Base-by-base conservation (phyloP, 2,329 filamentous ascomycete genomes). In the Aspergillus novofumigatus region DNA sequence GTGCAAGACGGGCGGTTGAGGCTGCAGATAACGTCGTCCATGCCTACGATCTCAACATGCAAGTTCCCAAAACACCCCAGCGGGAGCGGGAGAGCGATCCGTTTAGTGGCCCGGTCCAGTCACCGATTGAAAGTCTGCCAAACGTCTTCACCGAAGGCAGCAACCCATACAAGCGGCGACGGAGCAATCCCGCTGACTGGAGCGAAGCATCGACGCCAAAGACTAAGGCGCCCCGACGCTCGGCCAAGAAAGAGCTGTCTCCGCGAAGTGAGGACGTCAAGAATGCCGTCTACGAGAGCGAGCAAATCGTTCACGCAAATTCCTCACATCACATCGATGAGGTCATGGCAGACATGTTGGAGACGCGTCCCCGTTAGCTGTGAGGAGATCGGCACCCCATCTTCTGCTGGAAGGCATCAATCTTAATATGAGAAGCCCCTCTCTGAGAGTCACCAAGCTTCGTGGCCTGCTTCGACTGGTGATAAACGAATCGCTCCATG, bases 11-110 rank as follows among this genome's bases (percentile, higher is more conserved):
- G 58, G 87, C 87, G 1, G 85, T 90, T 3, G 87, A 90, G 71
- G 87, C 87, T 21, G 87, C 87, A 7, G 87, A 90, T 69, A 90
- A 90, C 63, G 86, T 90, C 20, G 87, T 90, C 9, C 86, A 90
- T 71, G 87, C 87, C 11, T 89, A 89, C 64, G 87, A 90, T 66
- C 83, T 90, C 72, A 87, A 90, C 66, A 88, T 90, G 85, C 84
- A 87, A 64, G 81, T 90, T 45, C 87, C 87, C n/a, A 84, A 87
- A 60, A 84, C 82, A 11, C 84, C 83, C 7, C 71, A 78, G 48
- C 75, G 77, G 38, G 77, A 73, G 25, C 56, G 68, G 17, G 74
- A 77, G 8, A 69, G 69, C 45, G 72, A 75, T 5, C 66, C 69
- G 21, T 63, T 72, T 20, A 66, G 68, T 17, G 61, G 65, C 9